Conservation (phyloP, 208 protist species). For the Porcisia deanei region DNA sequence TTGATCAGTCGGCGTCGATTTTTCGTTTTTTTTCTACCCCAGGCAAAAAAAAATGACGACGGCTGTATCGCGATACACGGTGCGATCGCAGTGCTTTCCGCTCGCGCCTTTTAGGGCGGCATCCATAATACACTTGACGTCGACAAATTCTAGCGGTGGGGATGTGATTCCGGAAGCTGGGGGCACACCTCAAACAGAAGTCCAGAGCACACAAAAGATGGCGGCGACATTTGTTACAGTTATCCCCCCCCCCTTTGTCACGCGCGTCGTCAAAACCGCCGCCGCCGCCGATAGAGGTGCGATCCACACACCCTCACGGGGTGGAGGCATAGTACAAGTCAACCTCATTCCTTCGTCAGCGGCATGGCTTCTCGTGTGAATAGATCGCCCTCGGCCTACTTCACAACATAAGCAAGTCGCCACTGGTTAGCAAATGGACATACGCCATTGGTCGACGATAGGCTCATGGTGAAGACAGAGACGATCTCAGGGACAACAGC, state of each 20-base stretch:
- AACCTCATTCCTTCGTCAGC: background rate
- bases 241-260: no score
- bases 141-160: background rate
- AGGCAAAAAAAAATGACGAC: constrained; percentile 2
- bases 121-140: constrained; percentile 22
- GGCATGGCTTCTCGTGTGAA: background rate
- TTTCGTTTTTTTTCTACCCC: no score
- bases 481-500: constrained; percentile 37
- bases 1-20: constrained; percentile 21
- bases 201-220: background rate
- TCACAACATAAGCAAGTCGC: background rate
- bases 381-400: background rate
- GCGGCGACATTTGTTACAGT: background rate
- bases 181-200: background rate
- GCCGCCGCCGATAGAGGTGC: background rate
- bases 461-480: constrained; percentile 34
- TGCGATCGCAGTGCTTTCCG: constrained; percentile 31
- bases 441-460: constrained; percentile 1
- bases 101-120: constrained; percentile 18
- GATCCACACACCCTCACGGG: background rate
- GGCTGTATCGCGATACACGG: constrained; percentile 31
- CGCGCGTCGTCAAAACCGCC: background rate
- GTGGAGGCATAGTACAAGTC: background rate
- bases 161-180: background rate
- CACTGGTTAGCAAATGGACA: constrained; percentile 25